These are phyloP conservation scores for Calonectria pseudoreteaudii DNA, from an alignment of 2,329 filamentous ascomycete species.

Conservation along the genomic window DNA sequence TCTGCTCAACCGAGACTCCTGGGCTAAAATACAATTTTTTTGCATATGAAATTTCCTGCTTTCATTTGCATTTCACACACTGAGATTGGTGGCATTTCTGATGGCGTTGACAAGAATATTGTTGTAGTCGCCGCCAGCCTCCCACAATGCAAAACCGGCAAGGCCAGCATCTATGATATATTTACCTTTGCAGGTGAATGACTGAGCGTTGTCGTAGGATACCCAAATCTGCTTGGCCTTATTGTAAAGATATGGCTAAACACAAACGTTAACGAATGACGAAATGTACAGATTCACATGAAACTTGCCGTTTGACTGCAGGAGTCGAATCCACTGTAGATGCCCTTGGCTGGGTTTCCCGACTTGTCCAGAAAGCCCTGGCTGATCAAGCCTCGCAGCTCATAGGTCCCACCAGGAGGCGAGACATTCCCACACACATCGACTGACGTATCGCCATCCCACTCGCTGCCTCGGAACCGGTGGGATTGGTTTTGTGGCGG, in stretches of 20 bases:
- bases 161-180: conserved; percentile 28
- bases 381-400: conserved; percentile 37
- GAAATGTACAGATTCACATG: background rate
- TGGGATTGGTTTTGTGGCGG: conserved; percentile 31
- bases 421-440: conserved; percentile 31
- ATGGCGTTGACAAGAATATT: conserved; percentile 37
- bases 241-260: conserved; percentile 32
- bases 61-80: background rate
- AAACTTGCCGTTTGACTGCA: conserved; percentile 35
- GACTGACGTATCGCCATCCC: conserved; percentile 27
- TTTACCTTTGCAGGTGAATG: conserved; percentile 30
- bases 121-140: conserved; percentile 36
- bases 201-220: conserved; percentile 31
- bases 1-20: background rate
- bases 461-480: conserved; percentile 38
- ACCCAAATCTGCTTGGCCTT: conserved; percentile 31
- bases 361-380: conserved; percentile 22
- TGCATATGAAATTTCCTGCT: background rate
- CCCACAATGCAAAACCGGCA: conserved; percentile 30
- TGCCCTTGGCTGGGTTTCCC: conserved; percentile 28
- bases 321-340: conserved; percentile 27
- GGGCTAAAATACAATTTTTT: background rate
- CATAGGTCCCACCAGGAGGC: conserved; percentile 32
- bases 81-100: conserved; percentile 22
- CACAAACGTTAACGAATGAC: background rate